Conservation (phyloP, 2,329 filamentous ascomycete species). For the Penicillium sumatraense region DNA sequence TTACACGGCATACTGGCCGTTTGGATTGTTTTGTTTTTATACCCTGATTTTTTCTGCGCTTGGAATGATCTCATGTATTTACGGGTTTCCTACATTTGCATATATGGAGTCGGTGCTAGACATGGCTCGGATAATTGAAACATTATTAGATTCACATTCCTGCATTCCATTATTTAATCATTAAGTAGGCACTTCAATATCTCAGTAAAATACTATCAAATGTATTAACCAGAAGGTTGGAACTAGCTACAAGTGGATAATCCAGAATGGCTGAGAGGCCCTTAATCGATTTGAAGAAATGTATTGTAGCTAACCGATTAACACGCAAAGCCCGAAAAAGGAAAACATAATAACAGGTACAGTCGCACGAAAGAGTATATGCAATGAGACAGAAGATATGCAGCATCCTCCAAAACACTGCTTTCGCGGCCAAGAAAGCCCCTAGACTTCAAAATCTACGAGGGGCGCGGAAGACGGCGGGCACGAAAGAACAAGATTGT, state of each 20-base stretch:
- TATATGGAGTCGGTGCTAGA: slow-evolving; percentile 6
- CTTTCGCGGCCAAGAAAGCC: slow-evolving; percentile 1
- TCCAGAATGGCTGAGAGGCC: neutral
- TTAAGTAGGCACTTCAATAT: too few relatives aligned
- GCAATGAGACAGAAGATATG: slow-evolving; percentile 22
- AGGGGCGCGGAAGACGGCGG: neutral
- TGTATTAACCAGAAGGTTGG: too few relatives aligned
- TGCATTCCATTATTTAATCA: too few relatives aligned
- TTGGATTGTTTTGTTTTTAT: slow-evolving; percentile 12
- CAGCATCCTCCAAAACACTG: slow-evolving; percentile 1
- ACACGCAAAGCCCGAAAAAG: slow-evolving; percentile 16
- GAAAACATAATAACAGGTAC: slow-evolving; percentile 21
- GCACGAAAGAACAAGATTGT: slow-evolving; percentile 1
- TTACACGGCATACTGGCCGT: slow-evolving; percentile 1
- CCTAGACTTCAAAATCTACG: neutral
- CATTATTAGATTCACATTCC: neutral
- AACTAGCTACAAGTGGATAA: neutral
- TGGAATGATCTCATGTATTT: slow-evolving; percentile 16
- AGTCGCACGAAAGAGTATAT: slow-evolving; percentile 28
- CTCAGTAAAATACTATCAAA: too few relatives aligned
- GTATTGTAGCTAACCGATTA: slow-evolving; percentile 14
- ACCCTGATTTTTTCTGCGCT: slow-evolving; percentile 11
- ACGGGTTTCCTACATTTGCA: slow-evolving; percentile 18
- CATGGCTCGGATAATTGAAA: slow-evolving; percentile 5
- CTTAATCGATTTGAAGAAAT: slow-evolving; percentile 2